These are phyloP conservation scores for Teratosphaeria pseudoeucalypti DNA, from an alignment of 2,329 filamentous ascomycete genomes.

Conservation along the genomic window DNA sequence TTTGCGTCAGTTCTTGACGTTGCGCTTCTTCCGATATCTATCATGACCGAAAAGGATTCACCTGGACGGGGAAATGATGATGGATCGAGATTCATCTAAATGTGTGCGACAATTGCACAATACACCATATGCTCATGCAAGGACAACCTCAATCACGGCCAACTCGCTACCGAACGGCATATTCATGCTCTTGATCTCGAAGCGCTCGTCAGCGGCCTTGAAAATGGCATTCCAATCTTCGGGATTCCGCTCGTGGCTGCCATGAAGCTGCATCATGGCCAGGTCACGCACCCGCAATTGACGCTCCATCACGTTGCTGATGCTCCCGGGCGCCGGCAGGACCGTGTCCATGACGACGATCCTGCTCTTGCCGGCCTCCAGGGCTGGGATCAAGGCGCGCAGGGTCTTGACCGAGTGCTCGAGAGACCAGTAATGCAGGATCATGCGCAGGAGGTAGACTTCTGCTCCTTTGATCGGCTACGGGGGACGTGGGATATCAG, in stretches of 20 bases:
- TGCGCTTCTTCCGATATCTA: too few species aligned
- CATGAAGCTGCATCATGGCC: not conserved
- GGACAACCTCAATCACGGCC: too few species aligned
- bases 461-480: not conserved
- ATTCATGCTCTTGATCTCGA: too few species aligned
- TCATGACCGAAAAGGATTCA: too few species aligned
- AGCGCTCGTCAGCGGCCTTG: not conserved
- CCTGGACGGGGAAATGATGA: too few species aligned
- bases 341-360: not conserved
- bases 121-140: too few species aligned
- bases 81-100: too few species aligned
- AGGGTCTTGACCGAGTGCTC: not conserved
- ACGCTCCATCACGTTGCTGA: not conserved
- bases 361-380: not conserved
- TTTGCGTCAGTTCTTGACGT: too few species aligned
- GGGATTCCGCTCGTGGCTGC: not conserved
- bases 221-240: not conserved
- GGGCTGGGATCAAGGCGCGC: not conserved
- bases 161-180: not conserved
- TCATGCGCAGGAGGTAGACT: not conserved
- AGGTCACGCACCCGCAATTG: not conserved
- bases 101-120: too few species aligned
- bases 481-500: too few species aligned
- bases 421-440: not conserved
- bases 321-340: not conserved